These are phyloP conservation scores for Spergularia azorica DNA, from an alignment of 179 eudicot species.

Conservation along the genomic window DNA sequence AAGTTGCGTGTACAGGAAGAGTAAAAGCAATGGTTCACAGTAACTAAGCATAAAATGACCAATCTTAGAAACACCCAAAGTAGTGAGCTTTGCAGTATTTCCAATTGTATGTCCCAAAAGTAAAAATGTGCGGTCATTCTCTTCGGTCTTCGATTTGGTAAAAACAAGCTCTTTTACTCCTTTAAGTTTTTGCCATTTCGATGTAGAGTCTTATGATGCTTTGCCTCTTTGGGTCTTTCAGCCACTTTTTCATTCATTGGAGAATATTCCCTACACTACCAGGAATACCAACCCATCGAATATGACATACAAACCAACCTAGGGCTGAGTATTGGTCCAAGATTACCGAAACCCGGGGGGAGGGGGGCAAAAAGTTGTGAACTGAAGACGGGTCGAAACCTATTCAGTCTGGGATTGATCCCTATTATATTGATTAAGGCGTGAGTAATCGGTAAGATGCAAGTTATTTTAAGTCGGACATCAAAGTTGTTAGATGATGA, in stretches of 20 bases:
- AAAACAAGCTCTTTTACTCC: not conserved
- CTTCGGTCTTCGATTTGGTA: not conserved
- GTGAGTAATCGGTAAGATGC: not conserved
- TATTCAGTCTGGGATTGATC: too few species aligned
- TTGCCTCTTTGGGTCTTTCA: too few species aligned
- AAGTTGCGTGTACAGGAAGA: conserved; percentile 16
- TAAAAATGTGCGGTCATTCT: conserved; percentile 3
- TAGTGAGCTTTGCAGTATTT: conserved; percentile 15
- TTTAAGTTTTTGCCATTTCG: not conserved
- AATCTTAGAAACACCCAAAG: not conserved
- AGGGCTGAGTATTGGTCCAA: too few species aligned
- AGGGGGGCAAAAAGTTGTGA: too few species aligned
- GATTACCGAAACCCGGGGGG: too few species aligned
- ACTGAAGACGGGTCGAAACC: too few species aligned
- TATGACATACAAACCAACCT: not conserved
- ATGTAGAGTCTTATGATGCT: not conserved
- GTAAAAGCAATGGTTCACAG: conserved; percentile 36
- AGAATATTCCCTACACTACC: not conserved
- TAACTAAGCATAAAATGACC: conserved; percentile 23
- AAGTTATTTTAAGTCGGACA: not conserved
- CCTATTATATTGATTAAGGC: too few species aligned
- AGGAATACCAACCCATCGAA: not conserved
- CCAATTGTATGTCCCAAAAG: not conserved
- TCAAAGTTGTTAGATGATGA: not conserved
- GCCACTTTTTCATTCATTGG: conserved; percentile 1